Percentiles rank a stretch among this genome's conserved stretches.
Conservation (phyloP, 805 yeast species). For the Saccharomycopsis malanga region DNA sequence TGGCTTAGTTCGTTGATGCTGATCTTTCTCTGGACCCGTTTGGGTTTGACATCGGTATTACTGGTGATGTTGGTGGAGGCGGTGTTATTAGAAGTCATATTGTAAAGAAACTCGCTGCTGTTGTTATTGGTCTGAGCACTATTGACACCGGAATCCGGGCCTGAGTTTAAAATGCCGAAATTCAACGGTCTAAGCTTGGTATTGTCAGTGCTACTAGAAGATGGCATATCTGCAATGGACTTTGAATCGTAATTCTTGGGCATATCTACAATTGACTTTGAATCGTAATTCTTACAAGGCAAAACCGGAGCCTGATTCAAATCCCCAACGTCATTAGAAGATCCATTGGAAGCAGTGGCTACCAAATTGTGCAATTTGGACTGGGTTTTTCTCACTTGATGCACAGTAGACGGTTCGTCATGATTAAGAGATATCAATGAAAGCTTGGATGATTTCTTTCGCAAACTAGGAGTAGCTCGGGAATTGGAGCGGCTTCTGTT, state of each 20-base stretch:
- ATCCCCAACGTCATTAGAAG: not conserved
- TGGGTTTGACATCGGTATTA: not conserved
- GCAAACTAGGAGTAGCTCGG: not conserved
- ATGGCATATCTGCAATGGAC: no score
- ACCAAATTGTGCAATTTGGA: constrained; percentile 4
- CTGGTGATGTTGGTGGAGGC: not conserved
- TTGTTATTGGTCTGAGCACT: constrained; percentile 38
- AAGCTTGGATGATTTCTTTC: constrained; percentile 10
- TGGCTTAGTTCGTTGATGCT: constrained; percentile 18
- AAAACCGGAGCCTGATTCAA: not conserved
- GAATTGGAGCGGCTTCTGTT: not conserved
- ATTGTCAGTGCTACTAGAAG: not conserved
- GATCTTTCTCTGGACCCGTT: constrained; percentile 10
- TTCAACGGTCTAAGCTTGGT: constrained; percentile 22
- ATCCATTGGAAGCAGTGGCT: not conserved
- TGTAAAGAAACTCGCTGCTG: constrained; percentile 1
- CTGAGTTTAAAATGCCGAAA: constrained; percentile 45
- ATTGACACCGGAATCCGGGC: constrained; percentile 33
- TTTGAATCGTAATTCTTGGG: no score
- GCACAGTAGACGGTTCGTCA: not conserved
- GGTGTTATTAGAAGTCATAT: not conserved
- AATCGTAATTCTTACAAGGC: no score
- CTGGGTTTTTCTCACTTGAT: not conserved
- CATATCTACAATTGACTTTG: no score
- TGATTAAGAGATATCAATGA: constrained; percentile 3